These are phyloP conservation scores for Leptographium wingfieldii DNA, from an alignment of 2,329 filamentous ascomycete genomes.

Conservation along the genomic window DNA sequence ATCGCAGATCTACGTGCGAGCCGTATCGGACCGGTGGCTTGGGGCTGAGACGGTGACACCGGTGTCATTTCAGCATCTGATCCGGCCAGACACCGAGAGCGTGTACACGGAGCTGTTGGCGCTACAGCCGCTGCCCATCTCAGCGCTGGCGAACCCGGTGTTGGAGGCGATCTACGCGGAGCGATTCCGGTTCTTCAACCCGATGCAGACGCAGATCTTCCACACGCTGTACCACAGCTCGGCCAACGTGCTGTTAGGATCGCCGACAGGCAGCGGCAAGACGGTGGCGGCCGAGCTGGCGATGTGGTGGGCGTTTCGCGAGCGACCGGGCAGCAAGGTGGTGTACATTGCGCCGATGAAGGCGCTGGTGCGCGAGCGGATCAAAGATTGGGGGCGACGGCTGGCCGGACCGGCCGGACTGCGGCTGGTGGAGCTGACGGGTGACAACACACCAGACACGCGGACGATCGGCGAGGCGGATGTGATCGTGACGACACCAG, in stretches of 20 bases:
- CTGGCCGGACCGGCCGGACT: conserved; percentile 73
- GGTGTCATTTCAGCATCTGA: conserved; percentile 94
- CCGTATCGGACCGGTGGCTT: conserved; percentile 90
- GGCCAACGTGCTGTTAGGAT: conserved; percentile 86
- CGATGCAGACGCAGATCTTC: conserved; percentile 98
- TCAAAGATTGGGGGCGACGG: conserved; percentile 84
- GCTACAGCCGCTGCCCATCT: conserved; percentile 77
- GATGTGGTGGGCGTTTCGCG: conserved; percentile 99
- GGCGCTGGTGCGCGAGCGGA: conserved; percentile 87
- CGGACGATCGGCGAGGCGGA: conserved; percentile 90
- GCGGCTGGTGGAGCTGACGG: conserved; percentile 84
- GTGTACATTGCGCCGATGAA: conserved; percentile 99
- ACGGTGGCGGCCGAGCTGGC: conserved; percentile 91
- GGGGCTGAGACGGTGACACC: conserved; percentile 92
- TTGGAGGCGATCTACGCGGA: conserved; percentile 81
- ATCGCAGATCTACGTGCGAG: conserved; percentile 89
- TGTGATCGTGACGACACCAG: conserved; percentile 97
- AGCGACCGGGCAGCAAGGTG: conserved; percentile 88
- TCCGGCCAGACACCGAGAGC: conserved; percentile 92
- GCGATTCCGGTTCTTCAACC: conserved; percentile 94
- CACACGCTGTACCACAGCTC: conserved; percentile 89
- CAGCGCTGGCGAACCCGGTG: conserved; percentile 73
- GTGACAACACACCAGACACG: conserved; percentile 94
- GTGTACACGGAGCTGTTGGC: conserved; percentile 91
- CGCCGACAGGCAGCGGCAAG: conserved; percentile 93